Percentiles rank a stretch among this genome's conserved stretches.
Conservation (phyloP, 139 green algal genomes). For the Eudorina sp. region DNA sequence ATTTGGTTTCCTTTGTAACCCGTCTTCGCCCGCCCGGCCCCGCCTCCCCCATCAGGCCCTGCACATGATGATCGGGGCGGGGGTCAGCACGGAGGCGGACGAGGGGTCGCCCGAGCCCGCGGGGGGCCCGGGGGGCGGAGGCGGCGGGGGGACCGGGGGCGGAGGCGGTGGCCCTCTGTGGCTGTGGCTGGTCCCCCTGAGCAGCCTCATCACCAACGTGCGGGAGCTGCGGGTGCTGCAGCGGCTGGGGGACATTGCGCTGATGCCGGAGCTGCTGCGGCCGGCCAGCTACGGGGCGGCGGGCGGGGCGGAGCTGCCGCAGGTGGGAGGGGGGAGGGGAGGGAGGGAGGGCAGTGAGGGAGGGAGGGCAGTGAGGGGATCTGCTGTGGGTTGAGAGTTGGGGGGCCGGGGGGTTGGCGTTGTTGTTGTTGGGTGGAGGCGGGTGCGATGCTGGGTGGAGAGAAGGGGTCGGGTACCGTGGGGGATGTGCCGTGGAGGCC, state of each 20-base stretch:
- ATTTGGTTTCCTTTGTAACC: neutral
- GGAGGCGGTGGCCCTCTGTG: neutral
- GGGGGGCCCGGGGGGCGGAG: neutral
- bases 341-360: neutral
- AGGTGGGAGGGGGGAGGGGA: neutral
- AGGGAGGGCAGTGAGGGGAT: neutral
- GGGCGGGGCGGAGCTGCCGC: constrained; percentile 26
- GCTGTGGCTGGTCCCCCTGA: constrained; percentile 40
- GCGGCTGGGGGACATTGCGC: constrained; percentile 28
- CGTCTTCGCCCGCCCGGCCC: neutral
- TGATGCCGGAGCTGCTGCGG: constrained; percentile 41
- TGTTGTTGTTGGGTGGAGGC: too few relatives aligned
- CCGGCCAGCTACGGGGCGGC: neutral
- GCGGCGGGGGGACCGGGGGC: neutral
- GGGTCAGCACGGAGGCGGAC: neutral
- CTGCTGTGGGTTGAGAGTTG: too few relatives aligned
- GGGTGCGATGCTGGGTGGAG: too few relatives aligned
- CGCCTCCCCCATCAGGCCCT: neutral
- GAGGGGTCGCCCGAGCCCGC: neutral
- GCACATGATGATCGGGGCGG: constrained; percentile 5
- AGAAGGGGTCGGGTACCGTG: too few relatives aligned
- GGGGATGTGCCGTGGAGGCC: too few relatives aligned
- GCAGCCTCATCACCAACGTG: constrained; percentile 29
- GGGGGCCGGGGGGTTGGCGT: too few relatives aligned
- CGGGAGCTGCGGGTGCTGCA: constrained; percentile 40